These are phyloP conservation scores for Camellia granthamiana DNA, from an alignment of 148 eudicot species.

Conservation along the genomic window DNA sequence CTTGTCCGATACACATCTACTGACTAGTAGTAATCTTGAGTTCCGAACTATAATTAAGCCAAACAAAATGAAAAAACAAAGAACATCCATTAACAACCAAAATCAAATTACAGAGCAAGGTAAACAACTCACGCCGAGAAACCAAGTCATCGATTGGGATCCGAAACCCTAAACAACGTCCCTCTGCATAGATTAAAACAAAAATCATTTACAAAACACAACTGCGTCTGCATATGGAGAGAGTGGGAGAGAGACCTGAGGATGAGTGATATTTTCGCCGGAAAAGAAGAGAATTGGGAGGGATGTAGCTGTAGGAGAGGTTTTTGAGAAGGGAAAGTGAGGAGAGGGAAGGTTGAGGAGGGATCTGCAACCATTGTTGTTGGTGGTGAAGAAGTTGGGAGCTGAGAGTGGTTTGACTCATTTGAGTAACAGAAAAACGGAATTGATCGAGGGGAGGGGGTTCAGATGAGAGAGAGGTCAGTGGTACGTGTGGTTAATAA, in stretches of 20 bases:
- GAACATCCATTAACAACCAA: neutral
- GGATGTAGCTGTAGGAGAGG: neutral
- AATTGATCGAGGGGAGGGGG: too few species aligned
- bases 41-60: constrained; percentile 16
- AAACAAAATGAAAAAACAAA: neutral
- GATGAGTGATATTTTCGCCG: neutral
- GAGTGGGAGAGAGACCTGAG: neutral
- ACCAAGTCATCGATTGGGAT: neutral
- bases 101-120: neutral
- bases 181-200: neutral
- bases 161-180: neutral
- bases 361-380: neutral
- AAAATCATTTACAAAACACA: neutral
- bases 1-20: constrained; percentile 25
- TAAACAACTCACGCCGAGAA: neutral
- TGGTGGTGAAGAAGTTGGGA: neutral
- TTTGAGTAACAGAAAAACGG: neutral
- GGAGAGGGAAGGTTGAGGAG: neutral
- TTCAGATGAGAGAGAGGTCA: too few species aligned
- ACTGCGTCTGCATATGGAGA: neutral
- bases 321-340: neutral
- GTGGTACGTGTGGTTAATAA: too few species aligned
- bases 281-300: neutral
- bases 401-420: neutral
- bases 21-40: constrained; percentile 17